Conservation (phyloP, 2,329 filamentous ascomycete species). For the Aaosphaeria pasadenensis region DNA sequence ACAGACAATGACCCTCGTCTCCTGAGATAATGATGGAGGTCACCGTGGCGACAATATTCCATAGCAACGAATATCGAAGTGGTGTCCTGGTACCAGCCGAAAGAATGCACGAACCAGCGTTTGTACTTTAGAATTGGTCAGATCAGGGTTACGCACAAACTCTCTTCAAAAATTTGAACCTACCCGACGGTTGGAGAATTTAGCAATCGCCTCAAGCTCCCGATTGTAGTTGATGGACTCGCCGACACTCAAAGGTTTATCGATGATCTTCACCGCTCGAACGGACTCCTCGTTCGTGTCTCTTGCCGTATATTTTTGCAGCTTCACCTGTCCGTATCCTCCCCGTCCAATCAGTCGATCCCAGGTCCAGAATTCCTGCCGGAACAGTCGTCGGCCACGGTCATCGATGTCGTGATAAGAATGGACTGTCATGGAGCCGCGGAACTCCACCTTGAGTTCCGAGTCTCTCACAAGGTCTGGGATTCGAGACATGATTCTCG, state of each 20-base stretch:
- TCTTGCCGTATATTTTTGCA: slow-evolving; percentile 4
- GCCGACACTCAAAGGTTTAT: not conserved
- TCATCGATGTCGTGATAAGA: not conserved
- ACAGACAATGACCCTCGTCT: slow-evolving; percentile 14
- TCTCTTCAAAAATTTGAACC: not conserved
- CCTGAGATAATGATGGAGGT: slow-evolving; percentile 29
- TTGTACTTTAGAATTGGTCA: slow-evolving; percentile 8
- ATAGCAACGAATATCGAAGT: slow-evolving; percentile 34
- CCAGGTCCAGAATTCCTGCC: slow-evolving; percentile 9
- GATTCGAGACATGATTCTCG: not conserved
- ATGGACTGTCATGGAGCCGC: slow-evolving; percentile 2
- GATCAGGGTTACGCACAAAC: not conserved
- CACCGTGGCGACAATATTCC: slow-evolving; percentile 37
- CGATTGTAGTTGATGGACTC: slow-evolving; percentile 8
- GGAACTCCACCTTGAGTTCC: slow-evolving; percentile 1
- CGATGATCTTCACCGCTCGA: slow-evolving; percentile 16
- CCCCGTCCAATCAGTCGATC: slow-evolving; percentile 5
- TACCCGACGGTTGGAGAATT: slow-evolving; percentile 15
- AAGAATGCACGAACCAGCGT: slow-evolving; percentile 24
- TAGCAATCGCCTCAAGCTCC: slow-evolving; percentile 20
- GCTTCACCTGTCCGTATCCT: slow-evolving; percentile 7
- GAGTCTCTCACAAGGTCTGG: slow-evolving; percentile 7
- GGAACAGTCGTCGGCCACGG: not conserved
- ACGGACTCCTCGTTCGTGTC: not conserved
- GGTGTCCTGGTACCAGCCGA: slow-evolving; percentile 37